Base-by-base conservation (phyloP, 345 rosid species). In the Lepidium africanum region DNA sequence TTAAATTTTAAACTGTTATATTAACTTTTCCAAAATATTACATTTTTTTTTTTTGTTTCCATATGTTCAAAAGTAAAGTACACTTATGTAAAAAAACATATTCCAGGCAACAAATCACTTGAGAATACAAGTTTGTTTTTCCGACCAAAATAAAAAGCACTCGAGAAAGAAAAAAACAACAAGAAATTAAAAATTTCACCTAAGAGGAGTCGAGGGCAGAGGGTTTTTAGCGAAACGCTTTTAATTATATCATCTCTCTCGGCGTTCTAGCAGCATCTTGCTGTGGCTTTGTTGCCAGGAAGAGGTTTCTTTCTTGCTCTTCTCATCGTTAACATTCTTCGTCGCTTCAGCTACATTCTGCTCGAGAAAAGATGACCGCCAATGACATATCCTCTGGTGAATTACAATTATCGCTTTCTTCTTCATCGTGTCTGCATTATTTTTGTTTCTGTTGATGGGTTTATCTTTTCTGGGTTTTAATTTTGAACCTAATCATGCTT, bases 331-430 rank as follows among this genome's bases (percentile, higher is more conserved):
- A n/a, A 46, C 50, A 14, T 10, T 65, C 16, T 42, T 55, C 62
- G 15, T 15, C 36, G 41, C 52, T 53, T 37, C 74, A 39, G 59
- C 59, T 70, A 48, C 76, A 64, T 64, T 72, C 65, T 64, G 5
- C 65, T 56, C 71, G 10, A 12, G 4, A 25, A 16, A 2, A 17
- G 33, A 74, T 74, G 77, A 32, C 73, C 7, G 8, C 77, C 1
- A 67, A 1, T 17, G 73, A 74, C 12, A 17, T 54, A 51, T 30
- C 72, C 36, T 43, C 72, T 74, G 77, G 77, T 74, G 17, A 67
- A 62, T 55, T 55, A 30, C 33, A 30, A 30, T 6, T 30, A 5
- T 3, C 52, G 43, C 11, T 46, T 45, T 21, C 47, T 17, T 27
- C 65, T 38, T 19, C 46, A 0, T 19, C 58, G 9, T 55, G 21